Percentiles rank a stretch among this genome's conserved stretches.
These are phyloP conservation scores for Pisolithus tinctorius DNA, from an alignment of 768 basidiomycete species.

Conservation along the genomic window DNA sequence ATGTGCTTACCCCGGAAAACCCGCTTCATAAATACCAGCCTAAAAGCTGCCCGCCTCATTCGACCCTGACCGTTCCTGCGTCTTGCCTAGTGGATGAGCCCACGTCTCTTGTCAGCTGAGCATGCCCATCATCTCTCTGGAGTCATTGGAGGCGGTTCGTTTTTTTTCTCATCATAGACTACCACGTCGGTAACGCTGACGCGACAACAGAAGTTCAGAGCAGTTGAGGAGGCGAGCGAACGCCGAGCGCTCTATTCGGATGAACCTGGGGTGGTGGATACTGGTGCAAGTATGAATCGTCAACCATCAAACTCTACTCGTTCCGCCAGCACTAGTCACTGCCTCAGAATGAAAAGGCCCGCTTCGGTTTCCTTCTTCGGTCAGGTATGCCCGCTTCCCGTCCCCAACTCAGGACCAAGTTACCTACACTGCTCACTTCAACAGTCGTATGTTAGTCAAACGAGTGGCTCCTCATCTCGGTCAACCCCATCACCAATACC, in stretches of 20 bases:
- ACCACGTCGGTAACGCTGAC: not conserved
- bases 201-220: slow-evolving; percentile 43
- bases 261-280: slow-evolving; percentile 16
- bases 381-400: slow-evolving; percentile 34
- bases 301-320: slow-evolving; percentile 16
- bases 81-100: not conserved
- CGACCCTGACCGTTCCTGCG: not conserved
- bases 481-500: slow-evolving; percentile 29
- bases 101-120: not conserved
- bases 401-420: not conserved
- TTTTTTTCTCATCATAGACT: not conserved
- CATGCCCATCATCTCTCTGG: slow-evolving; percentile 18
- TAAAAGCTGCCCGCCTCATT: not conserved
- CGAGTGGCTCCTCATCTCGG: slow-evolving; percentile 16
- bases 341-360: slow-evolving; percentile 35
- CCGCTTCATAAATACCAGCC: not conserved
- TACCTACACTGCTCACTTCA: slow-evolving; percentile 3
- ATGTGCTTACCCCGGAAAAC: not conserved
- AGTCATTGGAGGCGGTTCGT: slow-evolving; percentile 24
- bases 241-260: slow-evolving; percentile 33
- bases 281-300: not conserved
- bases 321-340: slow-evolving; percentile 25
- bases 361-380: slow-evolving; percentile 58
- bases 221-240: slow-evolving; percentile 52
- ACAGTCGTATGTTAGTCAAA: slow-evolving; percentile 15